Base-by-base conservation (phyloP, 176 grass and related monocot genomes). In the maize (Zea mays) region DNA sequence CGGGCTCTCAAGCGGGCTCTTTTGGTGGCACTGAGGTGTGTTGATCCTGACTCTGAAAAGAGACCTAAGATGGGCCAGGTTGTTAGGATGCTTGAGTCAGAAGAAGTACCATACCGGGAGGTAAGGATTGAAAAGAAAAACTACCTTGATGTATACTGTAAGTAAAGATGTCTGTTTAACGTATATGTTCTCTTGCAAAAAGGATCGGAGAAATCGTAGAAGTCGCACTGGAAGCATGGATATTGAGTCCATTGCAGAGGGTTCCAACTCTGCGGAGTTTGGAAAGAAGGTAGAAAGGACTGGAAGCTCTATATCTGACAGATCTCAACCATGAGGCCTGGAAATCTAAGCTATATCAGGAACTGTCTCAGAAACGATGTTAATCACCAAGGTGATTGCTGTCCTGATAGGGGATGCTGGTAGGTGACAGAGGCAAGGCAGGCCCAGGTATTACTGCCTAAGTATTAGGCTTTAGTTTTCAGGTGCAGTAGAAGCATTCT, bases 51-150 rank as follows among this genome's bases (percentile, higher is more conserved):
- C 70, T 84, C 88, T 61, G 88, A 94, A 67, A 94, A 94, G 84
- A 90, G 92, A 51, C 92, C 92, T 39, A 94, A 88, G 86, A 94
- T 94, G 92, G 88, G 92, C 16, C 88, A 90, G 50, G 86, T 90
- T 67, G 92, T 88, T 50, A 87, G 92, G 79, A 94, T 94, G 92
- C 92, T 94, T 2, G 92, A 94, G 61, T 83, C 83, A 4, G 92
- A 94, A 71, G 88, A 91, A 86, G 80, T 94, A 84, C 88, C 92
- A 75, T 86, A 84, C 69, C 83, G 88, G 39, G 92, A 90, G 92
- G 92, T 94, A 82, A 80, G 73, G 42, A 55, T 69, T 74, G 10
- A 61, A 81, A 81, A 10, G 12, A 61, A 4, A 9, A 42, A 5
- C 10, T 61, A 70, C 19, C 52, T 72, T 87, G 12, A 34, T 69